These are phyloP conservation scores for Boletus patriciae DNA, from an alignment of 768 basidiomycete genomes.

Conservation along the genomic window DNA sequence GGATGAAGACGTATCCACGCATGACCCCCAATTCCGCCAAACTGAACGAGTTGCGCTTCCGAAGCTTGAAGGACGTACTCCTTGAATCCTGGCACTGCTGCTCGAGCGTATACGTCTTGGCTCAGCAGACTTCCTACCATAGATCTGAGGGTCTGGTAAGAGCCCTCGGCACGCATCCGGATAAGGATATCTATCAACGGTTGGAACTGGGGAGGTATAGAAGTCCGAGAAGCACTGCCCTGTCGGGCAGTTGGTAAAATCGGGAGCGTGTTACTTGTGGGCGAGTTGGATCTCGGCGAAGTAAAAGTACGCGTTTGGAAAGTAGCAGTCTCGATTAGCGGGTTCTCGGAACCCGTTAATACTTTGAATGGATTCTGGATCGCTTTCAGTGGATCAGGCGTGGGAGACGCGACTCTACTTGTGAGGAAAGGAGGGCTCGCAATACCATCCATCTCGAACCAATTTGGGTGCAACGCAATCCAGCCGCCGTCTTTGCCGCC, in stretches of 20 bases:
- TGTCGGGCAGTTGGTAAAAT: not conserved
- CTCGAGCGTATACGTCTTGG: conserved; percentile 37
- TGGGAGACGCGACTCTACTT: conserved; percentile 13
- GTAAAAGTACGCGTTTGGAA: not conserved
- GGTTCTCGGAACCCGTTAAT: conserved; percentile 8
- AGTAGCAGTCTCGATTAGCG: conserved; percentile 5
- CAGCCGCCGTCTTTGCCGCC: conserved; percentile 16
- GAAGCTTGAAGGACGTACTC: conserved; percentile 43
- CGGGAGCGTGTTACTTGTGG: not conserved
- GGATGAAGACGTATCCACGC: conserved; percentile 40
- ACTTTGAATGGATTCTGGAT: not conserved
- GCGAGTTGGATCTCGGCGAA: not conserved
- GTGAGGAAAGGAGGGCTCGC: not conserved
- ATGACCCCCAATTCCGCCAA: conserved; percentile 38
- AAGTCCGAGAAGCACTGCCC: not conserved
- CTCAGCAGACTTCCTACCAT: conserved; percentile 36
- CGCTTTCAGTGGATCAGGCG: conserved; percentile 9
- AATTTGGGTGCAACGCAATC: conserved; percentile 31
- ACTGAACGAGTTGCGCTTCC: conserved; percentile 39
- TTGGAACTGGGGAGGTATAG: conserved; percentile 21
- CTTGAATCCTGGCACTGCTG: conserved; percentile 42
- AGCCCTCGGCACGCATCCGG: conserved; percentile 33
- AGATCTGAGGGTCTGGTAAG: conserved; percentile 38
- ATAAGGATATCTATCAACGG: conserved; percentile 37
- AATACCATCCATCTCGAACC: conserved; percentile 12